These are phyloP conservation scores for Leishmania lainsoni DNA, from an alignment of 208 protist species.

Conservation along the genomic window DNA sequence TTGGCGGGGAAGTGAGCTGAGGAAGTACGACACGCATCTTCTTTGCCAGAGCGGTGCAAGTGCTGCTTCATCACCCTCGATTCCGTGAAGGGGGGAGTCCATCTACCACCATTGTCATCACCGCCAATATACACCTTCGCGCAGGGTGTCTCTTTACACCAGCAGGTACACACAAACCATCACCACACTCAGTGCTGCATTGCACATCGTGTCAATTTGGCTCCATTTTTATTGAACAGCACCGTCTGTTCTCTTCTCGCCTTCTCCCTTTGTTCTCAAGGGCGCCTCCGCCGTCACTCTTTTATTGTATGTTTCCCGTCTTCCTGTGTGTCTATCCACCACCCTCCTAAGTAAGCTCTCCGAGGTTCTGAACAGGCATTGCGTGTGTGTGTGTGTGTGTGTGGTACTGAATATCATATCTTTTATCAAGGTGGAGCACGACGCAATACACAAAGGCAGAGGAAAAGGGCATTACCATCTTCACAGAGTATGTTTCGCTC, in stretches of 20 bases:
- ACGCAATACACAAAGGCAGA: neutral
- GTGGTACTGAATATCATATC: neutral
- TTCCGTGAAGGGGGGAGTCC: neutral
- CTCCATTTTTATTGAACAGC: neutral
- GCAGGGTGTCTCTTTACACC: neutral
- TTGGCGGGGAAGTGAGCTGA: neutral
- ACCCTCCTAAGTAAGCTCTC: neutral
- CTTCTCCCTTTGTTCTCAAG: conserved; percentile 1
- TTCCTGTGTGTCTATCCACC: neutral
- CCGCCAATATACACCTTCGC: neutral
- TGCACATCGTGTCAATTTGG: neutral
- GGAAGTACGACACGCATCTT: neutral
- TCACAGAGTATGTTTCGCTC: neutral
- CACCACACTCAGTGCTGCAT: neutral
- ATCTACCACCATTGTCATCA: neutral
- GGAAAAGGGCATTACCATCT: neutral
- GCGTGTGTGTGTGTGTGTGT: neutral
- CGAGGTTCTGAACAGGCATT: neutral
- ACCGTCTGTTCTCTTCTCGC: neutral
- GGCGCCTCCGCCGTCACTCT: neutral
- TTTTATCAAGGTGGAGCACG: neutral
- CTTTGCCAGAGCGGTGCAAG: neutral
- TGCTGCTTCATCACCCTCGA: neutral
- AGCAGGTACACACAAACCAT: neutral
- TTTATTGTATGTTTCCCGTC: neutral